Base-by-base conservation (phyloP, 2,329 filamentous ascomycete species). In the Colletotrichum caudatum region DNA sequence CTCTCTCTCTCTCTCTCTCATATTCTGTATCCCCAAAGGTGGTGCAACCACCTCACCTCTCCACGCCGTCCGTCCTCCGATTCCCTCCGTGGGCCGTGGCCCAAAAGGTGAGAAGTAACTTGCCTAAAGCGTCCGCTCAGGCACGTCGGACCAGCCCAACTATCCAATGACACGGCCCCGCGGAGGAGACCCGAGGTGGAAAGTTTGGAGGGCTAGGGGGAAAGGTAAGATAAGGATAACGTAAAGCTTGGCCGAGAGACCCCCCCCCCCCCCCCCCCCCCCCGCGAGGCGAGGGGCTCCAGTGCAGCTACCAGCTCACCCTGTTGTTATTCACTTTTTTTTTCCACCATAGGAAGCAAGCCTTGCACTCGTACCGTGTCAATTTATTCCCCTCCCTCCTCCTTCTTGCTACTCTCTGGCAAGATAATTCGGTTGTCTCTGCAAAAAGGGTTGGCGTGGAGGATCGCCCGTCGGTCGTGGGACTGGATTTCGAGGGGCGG, bases 11-110 rank as follows among this genome's bases (percentile, higher is more conserved):
- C 1, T 11, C 39, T 18, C 37, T 39, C 39, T 41, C 14, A 4
- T 41, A 41, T 41, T 35, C 14, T 26, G 35, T 35, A 18, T n/a
- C 8, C 37, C 35, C 18, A 64, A 39, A 39, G 57, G 11, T 23
- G 57, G 11, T 23, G 33, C 33, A 33, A 50, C 29, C 54, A 33
- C 41, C 11, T 56, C 4, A 18, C 59, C 64, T 57, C 35, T 29
- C 29, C 29, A 29, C 29, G 53, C 51, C 59, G 54, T 69, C 69
- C 59, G 69, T 64, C 60, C 69, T 65, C 69, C 65, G 65, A 60
- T 54, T 59, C 60, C 59, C 65, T 64, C 69, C 65, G 69, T 62
- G 54, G 46, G 44, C n/a, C 69, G 54, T 68, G 39, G 61, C 44
- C 58, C 44, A 35, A 48, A 60, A 46, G 58, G 23, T 29, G 41